A percentile compares a stretch with the other conserved stretches of the same genome.
These are phyloP conservation scores for Saccharomyces hybrid DNA, from an alignment of 1,139 yeast species.

Conservation along the genomic window DNA sequence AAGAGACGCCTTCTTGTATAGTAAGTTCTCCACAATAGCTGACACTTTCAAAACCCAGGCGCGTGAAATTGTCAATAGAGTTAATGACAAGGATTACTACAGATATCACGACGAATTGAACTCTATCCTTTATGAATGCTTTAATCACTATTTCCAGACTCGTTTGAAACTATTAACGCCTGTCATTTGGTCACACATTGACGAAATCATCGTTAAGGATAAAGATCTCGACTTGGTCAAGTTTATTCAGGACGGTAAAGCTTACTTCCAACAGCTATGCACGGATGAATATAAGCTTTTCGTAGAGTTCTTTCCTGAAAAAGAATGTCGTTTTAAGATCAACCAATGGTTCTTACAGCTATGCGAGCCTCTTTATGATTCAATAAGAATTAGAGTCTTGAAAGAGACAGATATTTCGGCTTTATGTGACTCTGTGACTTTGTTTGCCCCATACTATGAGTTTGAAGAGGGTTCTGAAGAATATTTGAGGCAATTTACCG, in stretches of 20 bases:
- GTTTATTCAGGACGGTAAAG: constrained; percentile 50
- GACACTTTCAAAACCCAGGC: constrained; percentile 41
- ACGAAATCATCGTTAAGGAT: constrained; percentile 23
- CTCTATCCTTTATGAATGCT: constrained; percentile 46
- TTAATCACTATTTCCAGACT: constrained; percentile 51
- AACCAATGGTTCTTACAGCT: constrained; percentile 52
- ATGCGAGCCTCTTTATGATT: constrained; percentile 72
- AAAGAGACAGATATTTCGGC: constrained; percentile 59
- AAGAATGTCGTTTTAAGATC: constrained; percentile 18
- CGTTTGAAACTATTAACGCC: constrained; percentile 44
- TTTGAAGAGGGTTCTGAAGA: constrained; percentile 41
- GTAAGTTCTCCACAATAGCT: constrained; percentile 49
- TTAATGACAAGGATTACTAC: constrained; percentile 31
- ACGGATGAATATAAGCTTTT: constrained; percentile 58
- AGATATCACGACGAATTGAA: constrained; percentile 61
- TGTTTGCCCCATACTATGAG: constrained; percentile 63
- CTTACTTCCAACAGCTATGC: constrained; percentile 50
- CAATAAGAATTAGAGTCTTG: constrained; percentile 55
- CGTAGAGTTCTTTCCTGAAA: constrained; percentile 41
- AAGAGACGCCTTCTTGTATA: constrained; percentile 51
- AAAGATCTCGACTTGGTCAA: constrained; percentile 38
- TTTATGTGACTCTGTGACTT: constrained; percentile 68
- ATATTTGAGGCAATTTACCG: constrained; percentile 24
- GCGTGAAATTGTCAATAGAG: constrained; percentile 45
- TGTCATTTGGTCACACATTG: constrained; percentile 37